These are phyloP conservation scores for Intubia oerlemansii DNA, from an alignment of 2,329 filamentous ascomycete genomes.

Conservation along the genomic window DNA sequence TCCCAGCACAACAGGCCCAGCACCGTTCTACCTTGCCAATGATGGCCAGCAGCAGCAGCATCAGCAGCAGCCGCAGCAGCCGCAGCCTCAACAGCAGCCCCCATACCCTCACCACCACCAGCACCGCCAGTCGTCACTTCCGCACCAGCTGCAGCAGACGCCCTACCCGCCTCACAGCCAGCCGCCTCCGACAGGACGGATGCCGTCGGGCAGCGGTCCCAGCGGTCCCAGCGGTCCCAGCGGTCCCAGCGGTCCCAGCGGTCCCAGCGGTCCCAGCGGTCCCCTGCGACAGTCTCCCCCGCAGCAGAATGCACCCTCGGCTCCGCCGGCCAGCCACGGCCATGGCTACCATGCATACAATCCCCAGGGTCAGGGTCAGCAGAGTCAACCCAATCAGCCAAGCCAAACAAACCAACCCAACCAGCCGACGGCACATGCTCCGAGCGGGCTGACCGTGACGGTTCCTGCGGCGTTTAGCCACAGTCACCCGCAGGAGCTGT, in stretches of 20 bases:
- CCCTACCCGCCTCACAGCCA: conserved; percentile 13
- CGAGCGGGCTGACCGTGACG: conserved; percentile 19
- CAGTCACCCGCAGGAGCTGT: conserved; percentile 55
- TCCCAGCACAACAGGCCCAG: conserved; percentile 19
- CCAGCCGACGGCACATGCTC: conserved; percentile 24
- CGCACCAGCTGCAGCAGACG: conserved; percentile 23
- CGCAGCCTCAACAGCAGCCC: conserved; percentile 1
- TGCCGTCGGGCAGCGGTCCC: too few relatives aligned
- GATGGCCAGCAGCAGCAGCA: conserved; percentile 18
- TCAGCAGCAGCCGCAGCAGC: conserved; percentile 2
- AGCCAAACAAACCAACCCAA: conserved; percentile 10
- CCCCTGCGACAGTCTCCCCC: too few relatives aligned
- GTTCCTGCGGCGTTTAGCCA: conserved; percentile 37
- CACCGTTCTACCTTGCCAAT: conserved; percentile 4
- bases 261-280: too few relatives aligned
- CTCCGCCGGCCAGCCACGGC: conserved; percentile 17
- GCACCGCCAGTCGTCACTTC: conserved; percentile 22
- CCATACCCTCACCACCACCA: conserved; percentile 8
- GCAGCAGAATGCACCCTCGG: background rate
- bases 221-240: too few relatives aligned
- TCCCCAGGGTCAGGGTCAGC: too few relatives aligned
- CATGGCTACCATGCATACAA: background rate
- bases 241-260: too few relatives aligned
- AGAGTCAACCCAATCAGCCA: background rate
- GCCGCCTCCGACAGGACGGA: background rate